These are phyloP conservation scores for Moniliella sp. DNA, from an alignment of 1,284 basidiomycete species.

Conservation along the genomic window DNA sequence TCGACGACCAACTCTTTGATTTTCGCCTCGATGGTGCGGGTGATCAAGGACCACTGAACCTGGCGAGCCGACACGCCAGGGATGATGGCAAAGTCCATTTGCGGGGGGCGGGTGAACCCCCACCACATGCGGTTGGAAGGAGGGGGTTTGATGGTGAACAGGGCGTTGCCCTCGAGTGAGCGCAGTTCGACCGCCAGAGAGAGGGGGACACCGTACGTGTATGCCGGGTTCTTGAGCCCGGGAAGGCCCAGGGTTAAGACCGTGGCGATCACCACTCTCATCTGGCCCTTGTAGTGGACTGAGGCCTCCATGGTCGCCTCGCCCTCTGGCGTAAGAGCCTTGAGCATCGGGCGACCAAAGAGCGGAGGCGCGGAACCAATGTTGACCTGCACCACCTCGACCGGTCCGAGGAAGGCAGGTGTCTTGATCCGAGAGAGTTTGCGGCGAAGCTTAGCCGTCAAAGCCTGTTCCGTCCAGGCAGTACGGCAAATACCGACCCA, in stretches of 20 bases:
- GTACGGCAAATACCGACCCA: constrained; percentile 82
- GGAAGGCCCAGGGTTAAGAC: constrained; percentile 58
- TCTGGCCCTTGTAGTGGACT: constrained; percentile 61
- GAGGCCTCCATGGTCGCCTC: constrained; percentile 71
- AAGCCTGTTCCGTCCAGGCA: constrained; percentile 53
- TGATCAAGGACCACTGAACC: constrained; percentile 75
- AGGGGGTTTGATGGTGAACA: constrained; percentile 77
- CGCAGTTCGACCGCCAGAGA: constrained; percentile 63
- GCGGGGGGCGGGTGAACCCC: constrained; percentile 76
- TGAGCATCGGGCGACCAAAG: constrained; percentile 71
- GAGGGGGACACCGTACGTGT: constrained; percentile 70
- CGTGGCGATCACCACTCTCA: constrained; percentile 70
- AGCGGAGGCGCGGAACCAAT: constrained; percentile 54
- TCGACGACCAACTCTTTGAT: constrained; percentile 71
- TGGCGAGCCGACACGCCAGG: constrained; percentile 75
- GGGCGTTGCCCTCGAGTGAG: constrained; percentile 68
- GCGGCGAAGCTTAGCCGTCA: constrained; percentile 71
- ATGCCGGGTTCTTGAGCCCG: constrained; percentile 58
- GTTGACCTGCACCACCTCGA: constrained; percentile 67
- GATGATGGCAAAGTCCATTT: constrained; percentile 67
- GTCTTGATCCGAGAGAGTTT: constrained; percentile 75
- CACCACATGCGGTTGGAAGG: constrained; percentile 93
- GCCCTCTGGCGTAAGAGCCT: constrained; percentile 75
- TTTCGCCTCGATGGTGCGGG: constrained; percentile 66
- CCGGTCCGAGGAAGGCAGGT: constrained; percentile 61